Evolutionary conservation across 805 yeast species (phyloP).

Genomic region (Ogataea henricii): DNA sequence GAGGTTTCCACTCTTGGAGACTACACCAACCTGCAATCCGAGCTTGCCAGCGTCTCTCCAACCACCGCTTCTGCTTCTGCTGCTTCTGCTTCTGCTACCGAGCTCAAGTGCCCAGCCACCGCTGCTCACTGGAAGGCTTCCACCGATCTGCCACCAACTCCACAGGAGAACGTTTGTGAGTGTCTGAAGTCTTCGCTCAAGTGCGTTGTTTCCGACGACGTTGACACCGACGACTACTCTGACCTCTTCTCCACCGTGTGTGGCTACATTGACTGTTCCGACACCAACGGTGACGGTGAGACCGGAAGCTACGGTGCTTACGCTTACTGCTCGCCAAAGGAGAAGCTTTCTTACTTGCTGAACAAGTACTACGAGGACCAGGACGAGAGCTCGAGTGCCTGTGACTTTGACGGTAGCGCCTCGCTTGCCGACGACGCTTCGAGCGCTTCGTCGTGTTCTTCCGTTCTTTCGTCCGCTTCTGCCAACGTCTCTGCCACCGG

Average conservation of each 20-base stretch:
- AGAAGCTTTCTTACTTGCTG: slow-evolving; percentile 66
- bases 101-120: slow-evolving; percentile 50
- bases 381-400: slow-evolving; percentile 49
- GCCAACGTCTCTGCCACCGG: slow-evolving; percentile 34
- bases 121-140: slow-evolving; percentile 67
- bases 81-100: slow-evolving; percentile 39
- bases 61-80: slow-evolving; percentile 41
- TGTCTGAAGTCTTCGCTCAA: slow-evolving; percentile 54
- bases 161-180: slow-evolving; percentile 63
- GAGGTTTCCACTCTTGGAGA: slow-evolving; percentile 62
- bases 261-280: slow-evolving; percentile 58
- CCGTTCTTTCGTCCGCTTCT: slow-evolving; percentile 48
- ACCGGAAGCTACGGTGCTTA: slow-evolving; percentile 71
- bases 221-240: slow-evolving; percentile 55
- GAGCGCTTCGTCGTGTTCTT: slow-evolving; percentile 46
- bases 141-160: slow-evolving; percentile 74
- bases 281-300: slow-evolving; percentile 60
- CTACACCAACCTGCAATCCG: slow-evolving; percentile 55
- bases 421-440: slow-evolving; percentile 47
- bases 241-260: slow-evolving; percentile 62
- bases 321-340: slow-evolving; percentile 72
- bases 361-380: slow-evolving; percentile 61
- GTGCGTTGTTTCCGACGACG: slow-evolving; percentile 62
- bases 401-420: slow-evolving; percentile 75
- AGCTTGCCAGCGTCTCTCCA: slow-evolving; percentile 57